phyloP scores from a whole-genome alignment of 495 filamentous ascomycete species.

The Pseudotulostoma volvatum region DNA sequence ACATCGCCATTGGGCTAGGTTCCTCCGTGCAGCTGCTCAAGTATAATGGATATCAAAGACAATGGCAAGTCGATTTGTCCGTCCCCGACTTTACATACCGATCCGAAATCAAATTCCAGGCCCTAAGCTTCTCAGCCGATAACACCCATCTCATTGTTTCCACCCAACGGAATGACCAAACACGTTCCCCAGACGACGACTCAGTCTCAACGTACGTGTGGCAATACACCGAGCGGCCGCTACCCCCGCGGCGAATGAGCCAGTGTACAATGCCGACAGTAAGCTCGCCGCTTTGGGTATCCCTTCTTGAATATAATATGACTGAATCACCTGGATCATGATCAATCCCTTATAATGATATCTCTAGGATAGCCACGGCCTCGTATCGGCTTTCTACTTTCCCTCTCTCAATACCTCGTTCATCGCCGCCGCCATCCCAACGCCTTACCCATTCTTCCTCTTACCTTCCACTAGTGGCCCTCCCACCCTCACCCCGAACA shows the following conservation, averaged over 20 bases:
- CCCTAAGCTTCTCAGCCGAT: background rate
- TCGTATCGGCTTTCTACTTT: background rate
- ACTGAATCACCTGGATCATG: too few relatives aligned
- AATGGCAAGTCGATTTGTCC: background rate
- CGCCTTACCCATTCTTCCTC: background rate
- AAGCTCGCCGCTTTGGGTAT: background rate
- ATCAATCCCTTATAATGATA: too few relatives aligned
- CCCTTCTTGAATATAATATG: too few relatives aligned
- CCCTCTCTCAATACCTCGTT: background rate
- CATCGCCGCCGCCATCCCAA: background rate
- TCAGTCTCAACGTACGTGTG: background rate
- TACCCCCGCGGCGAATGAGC: background rate
- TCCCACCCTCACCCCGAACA: background rate
- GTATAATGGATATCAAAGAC: background rate
- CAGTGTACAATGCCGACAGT: background rate
- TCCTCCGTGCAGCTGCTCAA: background rate
- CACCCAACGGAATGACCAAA: background rate
- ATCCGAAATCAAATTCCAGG: background rate
- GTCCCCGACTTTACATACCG: background rate
- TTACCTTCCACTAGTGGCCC: background rate
- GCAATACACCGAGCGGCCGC: background rate
- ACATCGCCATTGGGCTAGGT: background rate
- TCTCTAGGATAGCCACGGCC: background rate
- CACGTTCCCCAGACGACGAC: background rate
- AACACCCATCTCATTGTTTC: background rate